Percentiles rank a stretch among this genome's conserved stretches.
Evolutionary conservation across 495 filamentous ascomycete species (phyloP).

Genomic region (Lepidopterella palustris): DNA sequence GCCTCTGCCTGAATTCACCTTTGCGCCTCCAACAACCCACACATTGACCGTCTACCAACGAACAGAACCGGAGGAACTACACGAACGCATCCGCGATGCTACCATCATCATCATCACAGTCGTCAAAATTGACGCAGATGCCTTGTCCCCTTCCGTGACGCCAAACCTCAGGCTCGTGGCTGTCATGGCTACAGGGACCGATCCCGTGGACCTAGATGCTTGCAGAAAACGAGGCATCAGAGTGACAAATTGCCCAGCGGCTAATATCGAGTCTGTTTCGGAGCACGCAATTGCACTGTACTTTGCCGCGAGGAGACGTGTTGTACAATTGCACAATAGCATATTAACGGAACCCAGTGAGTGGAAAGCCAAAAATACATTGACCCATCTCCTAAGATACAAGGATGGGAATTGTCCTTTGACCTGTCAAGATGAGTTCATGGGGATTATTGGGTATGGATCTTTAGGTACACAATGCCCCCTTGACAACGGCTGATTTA

Average conservation of each 20-base stretch:
- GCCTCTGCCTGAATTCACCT: constrained; percentile 39
- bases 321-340: constrained; percentile 38
- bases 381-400: constrained; percentile 27
- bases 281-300: constrained; percentile 52
- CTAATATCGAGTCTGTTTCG: constrained; percentile 47
- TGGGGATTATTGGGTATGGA: constrained; percentile 50
- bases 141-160: constrained; percentile 28
- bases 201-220: constrained; percentile 45
- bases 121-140: constrained; percentile 36
- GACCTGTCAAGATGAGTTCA: constrained; percentile 41
- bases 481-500: neutral
- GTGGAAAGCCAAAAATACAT: constrained; percentile 14
- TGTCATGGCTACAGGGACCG: constrained; percentile 47
- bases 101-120: constrained; percentile 45
- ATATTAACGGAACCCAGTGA: constrained; percentile 32
- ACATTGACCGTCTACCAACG: constrained; percentile 31
- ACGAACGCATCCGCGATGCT: constrained; percentile 40
- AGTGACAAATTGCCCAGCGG: constrained; percentile 39
- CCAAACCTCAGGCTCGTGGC: constrained; percentile 44
- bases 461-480: constrained; percentile 38
- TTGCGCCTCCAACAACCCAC: constrained; percentile 38
- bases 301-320: constrained; percentile 46
- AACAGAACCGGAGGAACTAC: constrained; percentile 28
- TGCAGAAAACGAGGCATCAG: constrained; percentile 41
- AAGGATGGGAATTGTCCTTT: constrained; percentile 38